Conservation (phyloP, 345 rosid species). For the Arabis hirsuta region DNA sequence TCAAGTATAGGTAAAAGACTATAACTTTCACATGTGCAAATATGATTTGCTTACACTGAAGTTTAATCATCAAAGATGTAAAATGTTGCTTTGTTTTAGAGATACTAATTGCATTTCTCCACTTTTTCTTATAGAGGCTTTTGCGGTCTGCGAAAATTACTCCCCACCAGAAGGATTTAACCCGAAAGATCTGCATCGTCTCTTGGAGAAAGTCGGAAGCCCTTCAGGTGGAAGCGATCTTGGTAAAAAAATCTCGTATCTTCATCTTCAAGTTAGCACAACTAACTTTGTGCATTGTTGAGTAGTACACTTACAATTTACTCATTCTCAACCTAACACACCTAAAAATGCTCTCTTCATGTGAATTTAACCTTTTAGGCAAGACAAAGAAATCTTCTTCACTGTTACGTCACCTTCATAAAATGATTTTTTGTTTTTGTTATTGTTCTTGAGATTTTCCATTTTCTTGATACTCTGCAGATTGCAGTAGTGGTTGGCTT, state of each 20-base stretch:
- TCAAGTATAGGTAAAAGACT: slow-evolving; percentile 85
- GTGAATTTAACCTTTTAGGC: slow-evolving; percentile 30
- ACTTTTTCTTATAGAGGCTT: slow-evolving; percentile 69
- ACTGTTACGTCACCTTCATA: slow-evolving; percentile 22
- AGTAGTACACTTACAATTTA: slow-evolving; percentile 34
- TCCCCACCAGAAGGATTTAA: slow-evolving; percentile 89
- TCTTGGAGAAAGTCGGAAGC: slow-evolving; percentile 87
- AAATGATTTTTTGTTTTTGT: background rate
- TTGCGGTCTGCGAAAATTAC: slow-evolving; percentile 94
- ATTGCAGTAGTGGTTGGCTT: slow-evolving; percentile 90
- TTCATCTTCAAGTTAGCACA: slow-evolving; percentile 35
- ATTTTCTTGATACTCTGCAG: slow-evolving; percentile 47
- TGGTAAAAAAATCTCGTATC: slow-evolving; percentile 50
- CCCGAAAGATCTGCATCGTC: slow-evolving; percentile 76
- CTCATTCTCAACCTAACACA: slow-evolving; percentile 39
- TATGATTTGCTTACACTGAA: slow-evolving; percentile 35
- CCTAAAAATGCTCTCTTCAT: slow-evolving; percentile 36
- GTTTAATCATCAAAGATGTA: slow-evolving; percentile 28
- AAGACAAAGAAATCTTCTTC: slow-evolving; percentile 24
- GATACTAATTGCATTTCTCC: slow-evolving; percentile 29
- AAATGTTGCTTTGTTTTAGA: slow-evolving; percentile 1
- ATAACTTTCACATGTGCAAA: slow-evolving; percentile 19
- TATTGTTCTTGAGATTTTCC: slow-evolving; percentile 6
- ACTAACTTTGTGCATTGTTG: slow-evolving; percentile 33
- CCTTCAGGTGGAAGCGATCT: slow-evolving; percentile 89